Evolutionary conservation across 345 rosid genomes (phyloP).

Genomic region (Turritis glabra): DNA sequence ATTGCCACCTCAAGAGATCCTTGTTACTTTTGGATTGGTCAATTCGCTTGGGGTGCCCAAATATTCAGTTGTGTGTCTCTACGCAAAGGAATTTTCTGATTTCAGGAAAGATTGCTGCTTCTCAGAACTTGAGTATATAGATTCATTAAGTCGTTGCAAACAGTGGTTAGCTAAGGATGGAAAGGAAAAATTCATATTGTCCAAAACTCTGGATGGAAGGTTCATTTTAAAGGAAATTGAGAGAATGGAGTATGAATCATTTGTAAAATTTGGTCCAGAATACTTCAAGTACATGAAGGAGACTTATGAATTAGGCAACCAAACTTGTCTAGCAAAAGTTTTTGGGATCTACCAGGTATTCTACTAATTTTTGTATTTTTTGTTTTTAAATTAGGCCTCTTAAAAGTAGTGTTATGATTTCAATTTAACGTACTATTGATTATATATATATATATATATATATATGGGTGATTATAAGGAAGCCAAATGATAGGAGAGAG

Average conservation of each 20-base stretch:
- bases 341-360: constrained; percentile 81
- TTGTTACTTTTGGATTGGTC: constrained; percentile 50
- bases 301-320: constrained; percentile 59
- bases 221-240: constrained; percentile 78
- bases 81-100: constrained; percentile 60
- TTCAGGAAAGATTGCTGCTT: constrained; percentile 56
- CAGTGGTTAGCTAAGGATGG: constrained; percentile 85
- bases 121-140: constrained; percentile 65
- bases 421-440: too few relatives aligned
- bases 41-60: constrained; percentile 58
- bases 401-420: too few relatives aligned
- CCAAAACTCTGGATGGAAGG: constrained; percentile 70
- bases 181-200: constrained; percentile 68
- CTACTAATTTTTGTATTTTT: too few relatives aligned
- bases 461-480: constrained; percentile 62
- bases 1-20: constrained; percentile 42
- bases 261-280: constrained; percentile 61
- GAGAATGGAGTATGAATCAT: constrained; percentile 76
- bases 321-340: constrained; percentile 83
- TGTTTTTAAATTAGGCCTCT: neutral
- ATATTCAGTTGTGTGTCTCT: constrained; percentile 64
- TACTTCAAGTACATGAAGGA: constrained; percentile 71
- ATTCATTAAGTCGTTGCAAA: constrained; percentile 72
- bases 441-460: too few relatives aligned
- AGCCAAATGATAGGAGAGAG: constrained; percentile 58